These are phyloP conservation scores for Marasmius tenuissimus DNA, from an alignment of 1,284 basidiomycete species.

Conservation along the genomic window DNA sequence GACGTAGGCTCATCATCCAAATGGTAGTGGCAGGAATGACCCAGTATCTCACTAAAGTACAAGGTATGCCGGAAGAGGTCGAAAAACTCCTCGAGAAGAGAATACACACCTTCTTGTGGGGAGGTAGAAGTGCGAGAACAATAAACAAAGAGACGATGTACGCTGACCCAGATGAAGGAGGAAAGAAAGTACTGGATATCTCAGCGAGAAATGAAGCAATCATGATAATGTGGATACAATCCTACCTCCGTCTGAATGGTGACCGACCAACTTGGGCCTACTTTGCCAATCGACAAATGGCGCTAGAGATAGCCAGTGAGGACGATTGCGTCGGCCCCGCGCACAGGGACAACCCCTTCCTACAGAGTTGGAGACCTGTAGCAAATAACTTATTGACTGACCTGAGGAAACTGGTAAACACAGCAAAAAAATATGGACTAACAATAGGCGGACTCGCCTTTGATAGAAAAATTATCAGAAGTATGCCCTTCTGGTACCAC, in stretches of 20 bases:
- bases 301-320: not conserved
- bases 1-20: conserved; percentile 13
- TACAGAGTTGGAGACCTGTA: conserved; percentile 12
- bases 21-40: conserved; percentile 18
- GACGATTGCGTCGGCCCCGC: not conserved
- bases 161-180: conserved; percentile 16
- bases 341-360: conserved; percentile 4
- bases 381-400: not conserved
- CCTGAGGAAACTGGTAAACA: conserved; percentile 10
- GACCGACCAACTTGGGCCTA: conserved; percentile 14
- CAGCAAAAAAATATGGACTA: conserved; percentile 11
- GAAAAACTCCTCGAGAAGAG: conserved; percentile 7
- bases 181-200: conserved; percentile 14
- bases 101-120: conserved; percentile 26
- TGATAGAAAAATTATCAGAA: not conserved
- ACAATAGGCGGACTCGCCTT: conserved; percentile 10
- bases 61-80: conserved; percentile 15
- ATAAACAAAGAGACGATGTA: conserved; percentile 22
- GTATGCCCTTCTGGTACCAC: conserved; percentile 15
- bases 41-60: conserved; percentile 19
- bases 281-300: conserved; percentile 3
- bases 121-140: conserved; percentile 7
- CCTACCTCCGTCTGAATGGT: conserved; percentile 4
- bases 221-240: conserved; percentile 13
- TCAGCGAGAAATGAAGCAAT: conserved; percentile 17